These are phyloP conservation scores for Solanum paucissectum DNA, from an alignment of 257 asterid species.

Conservation along the genomic window DNA sequence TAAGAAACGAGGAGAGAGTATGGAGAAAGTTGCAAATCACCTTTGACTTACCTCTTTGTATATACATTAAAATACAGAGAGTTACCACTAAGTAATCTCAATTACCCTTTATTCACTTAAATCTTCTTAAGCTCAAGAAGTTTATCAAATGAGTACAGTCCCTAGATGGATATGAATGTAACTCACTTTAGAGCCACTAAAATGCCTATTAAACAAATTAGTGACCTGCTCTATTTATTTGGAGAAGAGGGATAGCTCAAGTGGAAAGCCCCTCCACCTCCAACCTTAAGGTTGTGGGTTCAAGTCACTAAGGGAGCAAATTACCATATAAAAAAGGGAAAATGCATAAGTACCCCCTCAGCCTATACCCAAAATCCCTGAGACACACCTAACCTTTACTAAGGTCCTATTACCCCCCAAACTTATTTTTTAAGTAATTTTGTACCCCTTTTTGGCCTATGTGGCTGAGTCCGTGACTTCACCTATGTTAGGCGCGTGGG, in stretches of 20 bases:
- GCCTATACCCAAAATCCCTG: no score
- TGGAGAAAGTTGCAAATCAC: not conserved
- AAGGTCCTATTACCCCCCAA: no score
- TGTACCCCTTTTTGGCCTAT: no score
- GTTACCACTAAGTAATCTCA: not conserved
- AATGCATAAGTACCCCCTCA: no score
- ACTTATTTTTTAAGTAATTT: no score
- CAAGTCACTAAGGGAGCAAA: not conserved
- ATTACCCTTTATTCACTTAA: not conserved
- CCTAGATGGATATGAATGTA: not conserved
- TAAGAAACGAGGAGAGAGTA: not conserved
- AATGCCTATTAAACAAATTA: not conserved
- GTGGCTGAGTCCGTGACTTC: no score
- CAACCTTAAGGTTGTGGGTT: not conserved
- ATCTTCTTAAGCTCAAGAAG: not conserved
- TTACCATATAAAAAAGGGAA: not conserved
- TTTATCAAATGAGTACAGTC: not conserved
- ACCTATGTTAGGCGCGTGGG: no score
- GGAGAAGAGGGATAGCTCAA: not conserved
- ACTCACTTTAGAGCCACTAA: not conserved
- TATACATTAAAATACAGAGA: not conserved
- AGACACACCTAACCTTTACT: no score
- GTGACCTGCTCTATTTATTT: not conserved
- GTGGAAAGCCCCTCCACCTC: not conserved
- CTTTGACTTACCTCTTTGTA: not conserved